Base-by-base conservation (phyloP, 202 grass and related monocot genomes). In the Setaria italica region DNA sequence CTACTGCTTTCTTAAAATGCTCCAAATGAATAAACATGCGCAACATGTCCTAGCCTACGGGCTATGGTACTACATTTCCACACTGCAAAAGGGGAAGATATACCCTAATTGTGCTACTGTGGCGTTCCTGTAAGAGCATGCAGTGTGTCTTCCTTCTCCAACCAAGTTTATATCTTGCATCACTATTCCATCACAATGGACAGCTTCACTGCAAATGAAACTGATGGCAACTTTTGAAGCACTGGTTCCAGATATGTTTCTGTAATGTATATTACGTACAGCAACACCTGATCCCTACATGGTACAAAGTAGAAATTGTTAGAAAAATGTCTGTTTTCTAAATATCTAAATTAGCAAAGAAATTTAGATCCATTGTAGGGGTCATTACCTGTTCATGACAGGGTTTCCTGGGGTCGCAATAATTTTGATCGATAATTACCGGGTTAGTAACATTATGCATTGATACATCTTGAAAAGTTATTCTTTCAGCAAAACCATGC, bases 391-490 rank as follows among this genome's bases (percentile, higher is more conserved):
- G 86, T 12, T 88, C 59, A n/a, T 85, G 42, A 35, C 92, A 94
- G n/a, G 86, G 86, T 35, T n/a, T 86, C 41, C 20, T 88, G 14
- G 94, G 91, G 84, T 94, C 94, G 0, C 92, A 91, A 43, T 97
- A 97, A 19, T 92, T 91, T 8, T 97, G 95, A 12, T 97, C 80
- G 56, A 97, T 97, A 58, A 94, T 88, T 62, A 94, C 74, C 15
- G 92, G 90, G 30, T 97, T 92, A 3, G 87, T 76, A 57, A 97
- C 95, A 29, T 91, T 91, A 1, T 79, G 78, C 90, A 97, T 89
- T 7, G 16, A 62, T 37, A 97, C 80, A 55, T 97, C 88, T 57
- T 76, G 84, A 34, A 97, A 94, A 16, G 74, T 82, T 32, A 94
- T 94, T 37, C 78, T 86, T 60, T 85, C 88, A 3, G 89, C 95